Conservation (phyloP, 2,329 filamentous ascomycete genomes). For the Sarocladiaceae sp. region DNA sequence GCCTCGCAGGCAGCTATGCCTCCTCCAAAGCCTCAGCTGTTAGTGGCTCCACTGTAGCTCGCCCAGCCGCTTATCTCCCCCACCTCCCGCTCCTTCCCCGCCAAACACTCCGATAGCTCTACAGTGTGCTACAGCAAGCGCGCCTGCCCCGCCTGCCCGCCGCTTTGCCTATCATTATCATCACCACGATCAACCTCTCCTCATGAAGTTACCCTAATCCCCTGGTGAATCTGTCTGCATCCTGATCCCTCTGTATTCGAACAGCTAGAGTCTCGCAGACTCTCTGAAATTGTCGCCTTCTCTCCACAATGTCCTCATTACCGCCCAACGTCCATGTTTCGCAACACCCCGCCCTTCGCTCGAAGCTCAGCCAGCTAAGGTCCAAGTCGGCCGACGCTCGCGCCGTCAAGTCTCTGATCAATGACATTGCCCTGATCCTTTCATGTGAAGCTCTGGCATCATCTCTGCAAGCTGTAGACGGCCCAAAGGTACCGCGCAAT, state of each 20-base stretch:
- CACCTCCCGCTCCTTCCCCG: conserved; percentile 5
- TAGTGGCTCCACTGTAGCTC: conserved; percentile 4
- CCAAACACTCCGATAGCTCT: neutral
- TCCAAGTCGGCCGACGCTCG: conserved; percentile 62
- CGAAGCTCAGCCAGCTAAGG: conserved; percentile 85
- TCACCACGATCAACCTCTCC: conserved; percentile 2
- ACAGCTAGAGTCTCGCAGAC: too few relatives aligned
- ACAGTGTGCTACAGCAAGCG: too few relatives aligned
- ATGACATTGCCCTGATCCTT: conserved; percentile 80
- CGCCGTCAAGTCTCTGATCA: conserved; percentile 74
- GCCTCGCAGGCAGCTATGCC: too few relatives aligned
- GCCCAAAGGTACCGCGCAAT: conserved; percentile 52
- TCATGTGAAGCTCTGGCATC: conserved; percentile 72
- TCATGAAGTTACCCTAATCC: too few relatives aligned
- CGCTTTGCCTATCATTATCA: neutral
- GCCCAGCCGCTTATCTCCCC: conserved; percentile 6
- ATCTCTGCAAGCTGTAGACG: conserved; percentile 49
- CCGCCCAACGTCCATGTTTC: conserved; percentile 70
- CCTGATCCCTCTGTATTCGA: too few relatives aligned
- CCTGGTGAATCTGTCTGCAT: too few relatives aligned
- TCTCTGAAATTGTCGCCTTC: too few relatives aligned
- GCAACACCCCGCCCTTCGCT: conserved; percentile 74
- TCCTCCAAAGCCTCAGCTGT: neutral
- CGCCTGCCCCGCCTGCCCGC: conserved; percentile 3
- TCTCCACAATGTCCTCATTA: conserved; percentile 33